Evolutionary conservation across 805 yeast species (phyloP).

Genomic region (Cephaloascus albidus): DNA sequence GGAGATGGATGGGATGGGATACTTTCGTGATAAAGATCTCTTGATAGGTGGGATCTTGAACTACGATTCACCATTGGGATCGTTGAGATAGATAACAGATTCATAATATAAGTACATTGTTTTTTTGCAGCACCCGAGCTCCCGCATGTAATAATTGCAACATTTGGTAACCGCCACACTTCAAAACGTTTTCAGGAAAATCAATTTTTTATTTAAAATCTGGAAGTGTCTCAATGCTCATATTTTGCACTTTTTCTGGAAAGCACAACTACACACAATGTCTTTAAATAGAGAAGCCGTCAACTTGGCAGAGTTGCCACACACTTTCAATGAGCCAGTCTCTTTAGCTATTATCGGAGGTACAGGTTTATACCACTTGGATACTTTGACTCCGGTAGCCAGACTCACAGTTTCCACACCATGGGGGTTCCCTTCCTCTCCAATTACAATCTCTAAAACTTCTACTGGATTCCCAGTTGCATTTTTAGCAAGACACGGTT

Average conservation of each 20-base stretch:
- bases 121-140: no score
- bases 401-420: slow-evolving; percentile 79
- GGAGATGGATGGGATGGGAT: not conserved
- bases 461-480: slow-evolving; percentile 76
- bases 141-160: no score
- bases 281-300: slow-evolving; percentile 24
- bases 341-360: slow-evolving; percentile 92
- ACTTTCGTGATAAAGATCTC: not conserved
- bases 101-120: no score
- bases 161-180: no score
- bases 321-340: slow-evolving; percentile 54
- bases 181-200: no score
- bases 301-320: slow-evolving; percentile 28
- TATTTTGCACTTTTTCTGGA: no score
- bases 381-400: slow-evolving; percentile 79
- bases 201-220: no score
- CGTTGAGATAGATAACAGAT: no score
- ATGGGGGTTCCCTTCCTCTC: slow-evolving; percentile 95
- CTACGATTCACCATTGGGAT: not conserved
- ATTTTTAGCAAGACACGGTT: slow-evolving; percentile 91
- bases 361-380: slow-evolving; percentile 89
- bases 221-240: no score
- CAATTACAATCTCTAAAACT: slow-evolving; percentile 84
- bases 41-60: not conserved
- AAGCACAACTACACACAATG: no score